These are phyloP conservation scores for Kappamyces sp. DNA, from an alignment of 192 early-diverging fungal genomes.

Conservation along the genomic window DNA sequence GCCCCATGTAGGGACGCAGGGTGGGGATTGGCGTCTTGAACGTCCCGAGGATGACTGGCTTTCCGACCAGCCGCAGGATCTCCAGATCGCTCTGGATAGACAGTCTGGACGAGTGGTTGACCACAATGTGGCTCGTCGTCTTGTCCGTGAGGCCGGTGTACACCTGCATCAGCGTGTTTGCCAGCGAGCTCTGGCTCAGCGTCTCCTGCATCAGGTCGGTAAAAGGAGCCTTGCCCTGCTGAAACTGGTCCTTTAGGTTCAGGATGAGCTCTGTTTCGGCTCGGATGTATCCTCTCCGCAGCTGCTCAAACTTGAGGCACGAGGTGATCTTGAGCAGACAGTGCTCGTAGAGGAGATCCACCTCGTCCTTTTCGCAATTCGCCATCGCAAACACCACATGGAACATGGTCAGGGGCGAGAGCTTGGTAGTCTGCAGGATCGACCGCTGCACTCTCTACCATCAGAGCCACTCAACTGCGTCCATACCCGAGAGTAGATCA, in stretches of 20 bases:
- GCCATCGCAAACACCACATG: constrained; percentile 7
- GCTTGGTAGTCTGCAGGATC: constrained; percentile 31
- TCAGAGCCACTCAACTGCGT: no score
- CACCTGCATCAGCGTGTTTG: constrained; percentile 53
- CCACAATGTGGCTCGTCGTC: constrained; percentile 53
- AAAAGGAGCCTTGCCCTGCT: constrained; percentile 12
- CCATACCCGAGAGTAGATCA: constrained; percentile 18
- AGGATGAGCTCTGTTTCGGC: constrained; percentile 71
- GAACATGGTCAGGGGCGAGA: constrained; percentile 7
- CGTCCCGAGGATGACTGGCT: not conserved
- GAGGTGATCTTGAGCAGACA: constrained; percentile 64
- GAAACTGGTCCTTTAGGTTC: constrained; percentile 48
- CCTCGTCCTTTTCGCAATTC: constrained; percentile 45
- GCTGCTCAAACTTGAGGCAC: constrained; percentile 72
- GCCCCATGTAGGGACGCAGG: constrained; percentile 80
- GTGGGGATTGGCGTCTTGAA: constrained; percentile 16
- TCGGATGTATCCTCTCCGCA: constrained; percentile 67
- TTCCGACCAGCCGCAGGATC: not conserved
- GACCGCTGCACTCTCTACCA: constrained; percentile 12
- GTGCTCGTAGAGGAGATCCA: constrained; percentile 65
- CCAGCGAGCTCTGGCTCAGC: constrained; percentile 52
- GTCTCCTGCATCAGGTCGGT: constrained; percentile 44
- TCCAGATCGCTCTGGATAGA: constrained; percentile 50
- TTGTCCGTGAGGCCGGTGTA: constrained; percentile 47
- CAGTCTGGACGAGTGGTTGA: constrained; percentile 76